Conservation (phyloP, 805 yeast genomes). For the Wickerhamiella sorbophila region DNA sequence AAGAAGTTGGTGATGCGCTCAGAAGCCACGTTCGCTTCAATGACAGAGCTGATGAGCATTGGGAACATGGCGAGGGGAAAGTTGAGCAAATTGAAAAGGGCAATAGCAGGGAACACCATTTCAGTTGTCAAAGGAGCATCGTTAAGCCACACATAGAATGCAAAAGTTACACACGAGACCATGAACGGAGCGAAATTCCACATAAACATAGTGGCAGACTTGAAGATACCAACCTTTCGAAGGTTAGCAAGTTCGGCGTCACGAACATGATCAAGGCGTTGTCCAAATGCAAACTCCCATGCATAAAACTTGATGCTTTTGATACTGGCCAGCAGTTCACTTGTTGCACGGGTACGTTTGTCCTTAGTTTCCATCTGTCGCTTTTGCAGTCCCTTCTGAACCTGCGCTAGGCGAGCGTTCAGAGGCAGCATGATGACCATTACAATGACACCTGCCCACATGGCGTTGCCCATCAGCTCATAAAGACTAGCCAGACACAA, state of each 20-base stretch:
- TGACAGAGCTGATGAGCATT: constrained; percentile 66
- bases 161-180: constrained; percentile 84
- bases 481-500: constrained; percentile 64
- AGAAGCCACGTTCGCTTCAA: constrained; percentile 60
- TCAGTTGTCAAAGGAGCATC: constrained; percentile 69
- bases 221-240: constrained; percentile 58
- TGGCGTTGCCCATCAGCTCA: constrained; percentile 64
- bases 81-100: constrained; percentile 56
- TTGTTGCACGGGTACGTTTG: constrained; percentile 73
- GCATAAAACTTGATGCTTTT: constrained; percentile 87
- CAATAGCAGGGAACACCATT: constrained; percentile 55
- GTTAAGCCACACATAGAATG: constrained; percentile 49
- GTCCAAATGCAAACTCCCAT: constrained; percentile 83
- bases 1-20: constrained; percentile 58
- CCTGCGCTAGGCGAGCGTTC: constrained; percentile 52
- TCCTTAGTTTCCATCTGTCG: constrained; percentile 81
- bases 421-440: constrained; percentile 68
- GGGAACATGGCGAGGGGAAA: constrained; percentile 93
- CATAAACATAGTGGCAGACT: constrained; percentile 75
- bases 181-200: constrained; percentile 81
- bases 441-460: constrained; percentile 84
- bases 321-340: constrained; percentile 76
- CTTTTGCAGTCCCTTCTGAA: constrained; percentile 52
- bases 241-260: constrained; percentile 70
- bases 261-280: constrained; percentile 64